phyloP scores from a whole-genome alignment of 1,139 yeast species.

The Schwanniomyces etchellsii region DNA sequence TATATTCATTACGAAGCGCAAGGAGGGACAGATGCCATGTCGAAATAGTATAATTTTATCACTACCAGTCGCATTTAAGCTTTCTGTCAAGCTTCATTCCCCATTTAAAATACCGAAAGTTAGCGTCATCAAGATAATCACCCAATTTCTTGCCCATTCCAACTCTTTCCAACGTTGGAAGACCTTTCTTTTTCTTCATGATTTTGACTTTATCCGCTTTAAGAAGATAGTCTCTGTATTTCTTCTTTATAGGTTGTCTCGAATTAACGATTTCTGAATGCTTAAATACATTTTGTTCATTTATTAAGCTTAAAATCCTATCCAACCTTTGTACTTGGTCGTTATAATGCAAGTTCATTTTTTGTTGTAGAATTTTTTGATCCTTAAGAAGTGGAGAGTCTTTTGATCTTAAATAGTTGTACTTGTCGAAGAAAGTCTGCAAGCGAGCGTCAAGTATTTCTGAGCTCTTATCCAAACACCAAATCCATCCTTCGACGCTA shows the following conservation, averaged over 20 bases:
- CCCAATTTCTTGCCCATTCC: conserved; percentile 28
- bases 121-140: conserved; percentile 23
- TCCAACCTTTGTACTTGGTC: conserved; percentile 12
- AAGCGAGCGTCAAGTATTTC: conserved; percentile 11
- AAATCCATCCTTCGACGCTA: conserved; percentile 17
- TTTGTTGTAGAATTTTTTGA: conserved; percentile 16
- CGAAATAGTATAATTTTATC: no score
- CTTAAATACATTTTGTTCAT: conserved; percentile 18
- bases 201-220: conserved; percentile 2
- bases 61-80: no score
- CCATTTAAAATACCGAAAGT: conserved; percentile 19
- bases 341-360: conserved; percentile 21
- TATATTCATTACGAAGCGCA: no score
- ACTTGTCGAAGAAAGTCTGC: conserved; percentile 11
- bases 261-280: conserved; percentile 31
- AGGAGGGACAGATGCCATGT: no score
- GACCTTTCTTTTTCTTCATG: conserved; percentile 11
- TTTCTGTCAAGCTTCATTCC: conserved; percentile 26
- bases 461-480: conserved; percentile 16
- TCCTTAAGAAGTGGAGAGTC: conserved; percentile 11
- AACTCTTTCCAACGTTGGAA: conserved; percentile 20
- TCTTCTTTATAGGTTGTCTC: conserved; percentile 4
- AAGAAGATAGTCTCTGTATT: conserved; percentile 4
- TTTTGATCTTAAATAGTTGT: conserved; percentile 9
- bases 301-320: conserved; percentile 12